Conservation (phyloP, 768 basidiomycete genomes). For the Auriculariales sp. region DNA sequence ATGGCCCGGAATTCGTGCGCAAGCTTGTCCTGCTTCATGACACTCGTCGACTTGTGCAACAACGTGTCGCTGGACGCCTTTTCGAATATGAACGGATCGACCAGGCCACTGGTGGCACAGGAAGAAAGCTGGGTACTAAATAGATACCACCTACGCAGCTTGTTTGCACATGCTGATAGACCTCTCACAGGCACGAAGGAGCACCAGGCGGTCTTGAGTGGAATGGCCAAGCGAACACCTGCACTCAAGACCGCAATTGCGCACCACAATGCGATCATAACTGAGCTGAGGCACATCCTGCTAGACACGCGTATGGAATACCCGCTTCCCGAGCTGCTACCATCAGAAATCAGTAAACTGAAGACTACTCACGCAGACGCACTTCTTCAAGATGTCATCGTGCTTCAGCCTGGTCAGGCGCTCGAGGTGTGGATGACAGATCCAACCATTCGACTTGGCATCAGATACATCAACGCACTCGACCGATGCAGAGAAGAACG, state of each 20-base stretch:
- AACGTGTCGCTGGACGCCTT: conserved; percentile 19
- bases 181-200: conserved; percentile 18
- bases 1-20: conserved; percentile 17
- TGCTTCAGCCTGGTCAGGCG: conserved; percentile 6
- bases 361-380: conserved; percentile 4
- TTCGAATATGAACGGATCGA: conserved; percentile 23
- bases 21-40: conserved; percentile 21
- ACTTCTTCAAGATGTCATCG: conserved; percentile 25
- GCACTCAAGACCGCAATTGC: conserved; percentile 16
- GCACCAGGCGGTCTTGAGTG: conserved; percentile 18
- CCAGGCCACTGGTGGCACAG: conserved; percentile 16
- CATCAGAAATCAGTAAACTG: conserved; percentile 14
- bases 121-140: conserved; percentile 19
- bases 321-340: conserved; percentile 19
- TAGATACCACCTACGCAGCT: not conserved
- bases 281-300: conserved; percentile 12
- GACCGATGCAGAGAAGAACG: conserved; percentile 20
- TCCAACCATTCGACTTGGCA: conserved; percentile 16
- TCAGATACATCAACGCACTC: conserved; percentile 14
- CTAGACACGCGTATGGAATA: conserved; percentile 12
- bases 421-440: conserved; percentile 21
- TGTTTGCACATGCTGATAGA: not conserved
- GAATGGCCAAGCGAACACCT: conserved; percentile 19
- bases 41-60: conserved; percentile 24
- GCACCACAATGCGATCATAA: conserved; percentile 17